These are phyloP conservation scores for Paspalum vaginatum DNA, from an alignment of 176 grass and related monocot species.

Conservation along the genomic window DNA sequence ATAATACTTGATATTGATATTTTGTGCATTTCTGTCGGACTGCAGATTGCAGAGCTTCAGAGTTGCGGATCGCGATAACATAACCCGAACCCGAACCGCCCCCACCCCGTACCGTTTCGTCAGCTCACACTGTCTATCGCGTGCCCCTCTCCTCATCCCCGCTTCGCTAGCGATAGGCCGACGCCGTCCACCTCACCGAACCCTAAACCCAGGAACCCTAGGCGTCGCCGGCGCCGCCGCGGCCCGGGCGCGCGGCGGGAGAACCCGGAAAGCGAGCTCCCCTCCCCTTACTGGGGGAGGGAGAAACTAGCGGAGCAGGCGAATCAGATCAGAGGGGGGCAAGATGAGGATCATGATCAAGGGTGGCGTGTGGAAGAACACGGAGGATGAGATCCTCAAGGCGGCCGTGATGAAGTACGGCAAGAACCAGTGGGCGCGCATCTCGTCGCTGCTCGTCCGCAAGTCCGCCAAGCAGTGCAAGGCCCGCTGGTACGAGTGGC, in stretches of 20 bases:
- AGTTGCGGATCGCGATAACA: too few species aligned
- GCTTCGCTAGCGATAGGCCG: not conserved
- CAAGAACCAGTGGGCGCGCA: constrained; percentile 89
- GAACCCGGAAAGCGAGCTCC: not conserved
- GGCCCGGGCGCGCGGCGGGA: not conserved
- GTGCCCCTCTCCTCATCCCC: not conserved
- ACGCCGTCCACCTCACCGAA: not conserved
- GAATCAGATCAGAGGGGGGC: not conserved
- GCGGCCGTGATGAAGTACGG: constrained; percentile 87
- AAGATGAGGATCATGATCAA: constrained; percentile 95
- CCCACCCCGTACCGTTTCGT: not conserved
- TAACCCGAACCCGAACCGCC: not conserved
- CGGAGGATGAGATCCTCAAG: constrained; percentile 88
- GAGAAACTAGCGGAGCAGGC: not conserved
- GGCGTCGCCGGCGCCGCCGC: constrained; percentile 12
- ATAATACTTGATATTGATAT: too few species aligned
- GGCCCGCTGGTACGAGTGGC: constrained; percentile 90
- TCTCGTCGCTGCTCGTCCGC: constrained; percentile 79
- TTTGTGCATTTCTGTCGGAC: too few species aligned
- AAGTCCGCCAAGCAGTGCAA: constrained; percentile 90
- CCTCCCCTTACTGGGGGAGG: constrained; percentile 36
- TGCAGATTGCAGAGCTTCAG: too few species aligned
- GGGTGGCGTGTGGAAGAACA: constrained; percentile 92
- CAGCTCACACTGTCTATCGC: too few species aligned
- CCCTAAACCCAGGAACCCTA: constrained; percentile 26